These are phyloP conservation scores for Fusarium virguliforme DNA, from an alignment of 2,329 filamentous ascomycete genomes.

Conservation along the genomic window DNA sequence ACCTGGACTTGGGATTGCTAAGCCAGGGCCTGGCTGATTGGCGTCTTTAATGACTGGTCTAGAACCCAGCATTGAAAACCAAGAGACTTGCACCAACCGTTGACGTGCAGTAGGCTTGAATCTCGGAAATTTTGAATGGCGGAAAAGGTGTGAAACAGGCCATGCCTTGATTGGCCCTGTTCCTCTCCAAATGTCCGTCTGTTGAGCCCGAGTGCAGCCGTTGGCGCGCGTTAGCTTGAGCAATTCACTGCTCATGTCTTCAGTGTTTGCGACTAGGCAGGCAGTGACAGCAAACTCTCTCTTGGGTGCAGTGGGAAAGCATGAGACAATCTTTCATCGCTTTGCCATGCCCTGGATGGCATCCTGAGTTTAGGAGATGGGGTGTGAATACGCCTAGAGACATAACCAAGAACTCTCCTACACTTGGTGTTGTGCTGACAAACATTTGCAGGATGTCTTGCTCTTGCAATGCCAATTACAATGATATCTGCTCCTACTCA, in stretches of 20 bases:
- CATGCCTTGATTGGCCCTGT: not conserved
- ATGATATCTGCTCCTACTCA: not conserved
- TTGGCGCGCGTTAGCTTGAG: not conserved
- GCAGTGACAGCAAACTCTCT: not conserved
- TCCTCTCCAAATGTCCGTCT: not conserved
- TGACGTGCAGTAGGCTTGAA: conserved; percentile 4
- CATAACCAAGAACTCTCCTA: not conserved
- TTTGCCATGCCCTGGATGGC: not conserved
- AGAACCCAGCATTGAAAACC: conserved; percentile 1
- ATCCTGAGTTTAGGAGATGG: not conserved
- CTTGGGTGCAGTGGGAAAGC: not conserved
- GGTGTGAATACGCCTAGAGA: not conserved
- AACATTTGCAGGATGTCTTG: too few relatives aligned
- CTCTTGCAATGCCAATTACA: not conserved
- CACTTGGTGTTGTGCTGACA: not conserved
- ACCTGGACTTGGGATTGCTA: not conserved
- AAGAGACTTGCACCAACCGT: not conserved
- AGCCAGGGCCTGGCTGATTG: not conserved
- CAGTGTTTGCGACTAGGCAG: not conserved
- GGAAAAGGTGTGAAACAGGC: not conserved
- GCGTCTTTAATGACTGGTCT: not conserved
- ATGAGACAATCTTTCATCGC: not conserved
- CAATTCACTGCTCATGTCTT: not conserved
- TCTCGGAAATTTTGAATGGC: conserved; percentile 2
- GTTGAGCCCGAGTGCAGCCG: not conserved